Conservation (phyloP, 768 basidiomycete genomes). For the Lanmaoa pseudosensibilis region DNA sequence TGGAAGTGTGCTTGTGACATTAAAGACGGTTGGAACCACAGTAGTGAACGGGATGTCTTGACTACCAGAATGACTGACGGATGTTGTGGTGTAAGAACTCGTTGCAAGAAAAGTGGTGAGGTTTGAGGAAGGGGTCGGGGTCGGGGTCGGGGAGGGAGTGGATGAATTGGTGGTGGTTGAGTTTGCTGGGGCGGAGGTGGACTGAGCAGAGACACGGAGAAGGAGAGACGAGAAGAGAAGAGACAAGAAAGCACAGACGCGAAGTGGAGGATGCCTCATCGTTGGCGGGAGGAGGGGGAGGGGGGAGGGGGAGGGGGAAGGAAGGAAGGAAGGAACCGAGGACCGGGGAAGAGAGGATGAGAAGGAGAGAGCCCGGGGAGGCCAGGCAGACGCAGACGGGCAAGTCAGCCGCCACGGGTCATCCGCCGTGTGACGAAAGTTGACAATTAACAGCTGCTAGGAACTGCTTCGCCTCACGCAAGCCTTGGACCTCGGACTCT, state of each 20-base stretch:
- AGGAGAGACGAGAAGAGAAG: conserved; percentile 33
- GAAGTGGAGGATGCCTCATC: conserved; percentile 11
- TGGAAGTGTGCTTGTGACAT: conserved; percentile 59
- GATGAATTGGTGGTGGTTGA: conserved; percentile 13
- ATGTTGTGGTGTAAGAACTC: conserved; percentile 50
- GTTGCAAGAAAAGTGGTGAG: conserved; percentile 58
- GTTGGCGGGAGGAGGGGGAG: neutral
- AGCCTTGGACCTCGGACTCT: neutral
- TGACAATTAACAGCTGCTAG: conserved; percentile 4
- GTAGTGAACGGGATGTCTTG: conserved; percentile 52
- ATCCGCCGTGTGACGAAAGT: conserved; percentile 22
- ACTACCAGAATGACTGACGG: conserved; percentile 46
- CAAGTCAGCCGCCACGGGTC: conserved; percentile 33
- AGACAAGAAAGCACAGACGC: conserved; percentile 11
- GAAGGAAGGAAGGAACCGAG: neutral
- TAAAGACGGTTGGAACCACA: conserved; percentile 58
- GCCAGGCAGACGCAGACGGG: conserved; percentile 9
- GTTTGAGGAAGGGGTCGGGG: conserved; percentile 22
- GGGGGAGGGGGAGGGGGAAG: neutral
- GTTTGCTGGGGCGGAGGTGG: conserved; percentile 24
- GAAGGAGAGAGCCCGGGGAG: conserved; percentile 2
- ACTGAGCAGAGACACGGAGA: conserved; percentile 40
- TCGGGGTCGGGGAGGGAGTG: neutral
- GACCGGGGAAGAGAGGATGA: neutral
- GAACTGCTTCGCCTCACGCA: conserved; percentile 6